These are phyloP conservation scores for Sporisorium exsertum DNA, from an alignment of 1,284 basidiomycete genomes.

Conservation along the genomic window DNA sequence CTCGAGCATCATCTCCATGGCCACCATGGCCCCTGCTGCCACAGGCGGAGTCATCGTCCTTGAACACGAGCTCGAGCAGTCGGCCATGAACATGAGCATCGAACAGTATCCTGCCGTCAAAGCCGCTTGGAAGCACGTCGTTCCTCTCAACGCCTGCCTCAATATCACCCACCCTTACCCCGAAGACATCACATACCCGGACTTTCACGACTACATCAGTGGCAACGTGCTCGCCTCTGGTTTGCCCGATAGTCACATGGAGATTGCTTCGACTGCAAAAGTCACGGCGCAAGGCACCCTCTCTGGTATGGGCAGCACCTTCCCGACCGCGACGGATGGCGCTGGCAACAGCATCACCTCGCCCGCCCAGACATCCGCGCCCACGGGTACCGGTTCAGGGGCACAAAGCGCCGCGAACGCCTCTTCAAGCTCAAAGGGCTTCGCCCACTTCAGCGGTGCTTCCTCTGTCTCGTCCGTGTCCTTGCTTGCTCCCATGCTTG, in stretches of 20 bases:
- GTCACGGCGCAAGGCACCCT: conserved; percentile 18
- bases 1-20: conserved; percentile 68
- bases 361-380: background rate
- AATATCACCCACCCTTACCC: conserved; percentile 69
- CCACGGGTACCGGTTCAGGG: background rate
- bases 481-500: background rate
- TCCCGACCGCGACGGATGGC: conserved; percentile 8
- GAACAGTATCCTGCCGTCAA: conserved; percentile 51
- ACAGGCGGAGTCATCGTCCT: conserved; percentile 65
- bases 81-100: conserved; percentile 56
- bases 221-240: conserved; percentile 47
- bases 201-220: conserved; percentile 40
- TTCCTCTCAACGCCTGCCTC: conserved; percentile 60
- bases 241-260: conserved; percentile 36
- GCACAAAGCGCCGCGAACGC: background rate
- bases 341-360: background rate
- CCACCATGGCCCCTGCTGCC: conserved; percentile 69
- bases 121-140: conserved; percentile 55
- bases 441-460: background rate
- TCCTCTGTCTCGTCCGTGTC: background rate
- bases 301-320: conserved; percentile 6
- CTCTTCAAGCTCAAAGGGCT: background rate
- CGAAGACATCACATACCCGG: conserved; percentile 69
- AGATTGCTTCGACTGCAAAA: conserved; percentile 12
- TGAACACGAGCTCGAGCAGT: conserved; percentile 58